phyloP scores from a whole-genome alignment of 371 early-diverging fungal species.

The Actinomortierella ambigua region DNA sequence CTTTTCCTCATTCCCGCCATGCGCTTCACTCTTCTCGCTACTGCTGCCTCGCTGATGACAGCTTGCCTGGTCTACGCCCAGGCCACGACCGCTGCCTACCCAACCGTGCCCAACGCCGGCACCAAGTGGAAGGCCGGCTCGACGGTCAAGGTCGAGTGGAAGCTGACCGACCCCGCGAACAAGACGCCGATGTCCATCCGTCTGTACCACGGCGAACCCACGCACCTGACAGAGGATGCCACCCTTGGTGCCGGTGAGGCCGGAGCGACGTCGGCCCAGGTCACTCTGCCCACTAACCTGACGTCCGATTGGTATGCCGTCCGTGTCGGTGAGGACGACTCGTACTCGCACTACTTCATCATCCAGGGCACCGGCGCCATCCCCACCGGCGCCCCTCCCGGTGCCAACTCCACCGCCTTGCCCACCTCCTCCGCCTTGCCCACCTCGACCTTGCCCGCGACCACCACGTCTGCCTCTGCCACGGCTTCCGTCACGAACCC shows the following conservation, averaged over 20 bases:
- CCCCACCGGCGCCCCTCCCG: constrained; percentile 20
- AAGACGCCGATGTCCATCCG: background rate
- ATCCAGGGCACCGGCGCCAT: constrained; percentile 19
- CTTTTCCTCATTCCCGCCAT: constrained; percentile 9
- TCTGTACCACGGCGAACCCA: constrained; percentile 18
- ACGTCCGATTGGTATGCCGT: constrained; percentile 27
- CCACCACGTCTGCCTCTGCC: constrained; percentile 9
- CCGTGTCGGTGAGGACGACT: constrained; percentile 15
- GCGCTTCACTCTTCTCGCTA: constrained; percentile 24
- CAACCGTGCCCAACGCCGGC: constrained; percentile 22
- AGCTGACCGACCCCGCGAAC: constrained; percentile 4
- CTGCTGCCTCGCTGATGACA: constrained; percentile 23
- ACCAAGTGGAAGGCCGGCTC: constrained; percentile 27
- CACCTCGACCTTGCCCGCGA: background rate
- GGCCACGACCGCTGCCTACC: constrained; percentile 3
- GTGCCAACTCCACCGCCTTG: constrained; percentile 5
- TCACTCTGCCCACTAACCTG: constrained; percentile 18
- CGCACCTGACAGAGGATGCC: constrained; percentile 15
- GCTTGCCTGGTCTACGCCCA: constrained; percentile 23
- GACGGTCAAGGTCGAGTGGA: constrained; percentile 23
- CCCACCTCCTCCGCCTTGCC: constrained; percentile 2
- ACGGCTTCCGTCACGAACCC: constrained; percentile 5
- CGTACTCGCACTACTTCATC: constrained; percentile 19
- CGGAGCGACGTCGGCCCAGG: constrained; percentile 12
- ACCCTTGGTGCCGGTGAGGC: constrained; percentile 5